These are phyloP conservation scores for Diplogelasinospora grovesii DNA, from an alignment of 495 filamentous ascomycete genomes.

Conservation along the genomic window DNA sequence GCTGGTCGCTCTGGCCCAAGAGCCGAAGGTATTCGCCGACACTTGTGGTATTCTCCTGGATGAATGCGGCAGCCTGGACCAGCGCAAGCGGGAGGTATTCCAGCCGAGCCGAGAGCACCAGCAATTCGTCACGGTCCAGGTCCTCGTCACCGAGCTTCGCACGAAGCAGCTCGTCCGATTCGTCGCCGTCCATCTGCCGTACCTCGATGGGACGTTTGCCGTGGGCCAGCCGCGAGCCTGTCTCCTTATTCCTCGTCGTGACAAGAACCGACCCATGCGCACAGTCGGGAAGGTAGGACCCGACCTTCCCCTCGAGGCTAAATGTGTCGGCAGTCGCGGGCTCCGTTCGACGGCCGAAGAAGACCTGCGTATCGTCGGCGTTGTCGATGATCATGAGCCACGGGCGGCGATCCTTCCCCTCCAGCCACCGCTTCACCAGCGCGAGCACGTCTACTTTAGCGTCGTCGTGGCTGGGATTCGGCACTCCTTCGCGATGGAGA, in stretches of 20 bases:
- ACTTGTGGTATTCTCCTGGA: constrained; percentile 32
- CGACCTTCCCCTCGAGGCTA: constrained; percentile 9
- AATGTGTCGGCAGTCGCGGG: background rate
- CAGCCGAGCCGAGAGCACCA: constrained; percentile 30
- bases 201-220: constrained; percentile 16
- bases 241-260: constrained; percentile 32
- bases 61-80: constrained; percentile 43
- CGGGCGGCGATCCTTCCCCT: constrained; percentile 21
- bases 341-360: constrained; percentile 11
- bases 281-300: constrained; percentile 29
- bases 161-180: constrained; percentile 16
- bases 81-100: constrained; percentile 41
- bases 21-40: constrained; percentile 29
- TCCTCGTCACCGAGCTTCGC: constrained; percentile 2
- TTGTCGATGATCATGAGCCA: constrained; percentile 52
- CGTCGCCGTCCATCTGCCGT: constrained; percentile 25
- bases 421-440: constrained; percentile 34
- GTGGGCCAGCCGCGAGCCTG: constrained; percentile 18
- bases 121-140: background rate
- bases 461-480: constrained; percentile 26
- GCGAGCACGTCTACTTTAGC: constrained; percentile 25
- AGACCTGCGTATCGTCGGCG: constrained; percentile 40
- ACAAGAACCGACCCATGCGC: constrained; percentile 31
- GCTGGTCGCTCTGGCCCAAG: constrained; percentile 17
- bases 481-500: constrained; percentile 31